Evolutionary conservation across 179 eudicot genomes (phyloP), one percentile per base, ranked within the genome.

Genomic region (Pouteria campechiana): DNA sequence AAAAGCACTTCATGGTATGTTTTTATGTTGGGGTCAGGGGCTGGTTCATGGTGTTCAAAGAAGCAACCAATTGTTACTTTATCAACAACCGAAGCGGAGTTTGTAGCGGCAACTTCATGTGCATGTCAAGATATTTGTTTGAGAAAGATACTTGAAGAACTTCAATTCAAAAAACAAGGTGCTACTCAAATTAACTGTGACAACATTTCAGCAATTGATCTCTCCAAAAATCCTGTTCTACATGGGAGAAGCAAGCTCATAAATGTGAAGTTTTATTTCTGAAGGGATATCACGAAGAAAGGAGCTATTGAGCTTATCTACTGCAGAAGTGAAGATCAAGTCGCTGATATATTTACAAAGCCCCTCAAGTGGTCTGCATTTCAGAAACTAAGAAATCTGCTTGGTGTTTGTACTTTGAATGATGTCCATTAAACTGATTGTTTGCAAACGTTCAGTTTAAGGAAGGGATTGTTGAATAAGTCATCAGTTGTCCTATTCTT

Each of bases 91-190:
- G n/a, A n/a, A n/a, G n/a, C 48, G 9, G 48, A 44, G 17, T 44
- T 5, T 44, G 18, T 44, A 0, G 48, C 33, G 13, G 48, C 48
- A 12, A 25, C 33, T 5, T 15, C 7, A 17, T 56, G 53, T 40
- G 61, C 33, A 6, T 46, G 51, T 25, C 50, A 44, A 25, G 33
- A 34, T 3, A 18, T 44, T 25, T 54, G 59, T 50, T 4, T 43
- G 22, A 54, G 28, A 14, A 43, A 19, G 3, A 17, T 46, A 9
- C 52, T 45, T 17, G 44, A 23, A 18, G 15, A 30, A 31, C n/a
- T 46, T 6, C 22, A 37, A 4, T 8, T n/a, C 8, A 3, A 44
- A 12, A 11, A 24, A 13, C 8, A 12, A 6, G 29, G 19, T n/a
- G 23, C 25, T 4, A 45, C 37, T 29, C 9, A 12, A 7, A 45